phyloP scores from a whole-genome alignment of 164 flowering plant genomes.

The Stephania cephalantha region DNA sequence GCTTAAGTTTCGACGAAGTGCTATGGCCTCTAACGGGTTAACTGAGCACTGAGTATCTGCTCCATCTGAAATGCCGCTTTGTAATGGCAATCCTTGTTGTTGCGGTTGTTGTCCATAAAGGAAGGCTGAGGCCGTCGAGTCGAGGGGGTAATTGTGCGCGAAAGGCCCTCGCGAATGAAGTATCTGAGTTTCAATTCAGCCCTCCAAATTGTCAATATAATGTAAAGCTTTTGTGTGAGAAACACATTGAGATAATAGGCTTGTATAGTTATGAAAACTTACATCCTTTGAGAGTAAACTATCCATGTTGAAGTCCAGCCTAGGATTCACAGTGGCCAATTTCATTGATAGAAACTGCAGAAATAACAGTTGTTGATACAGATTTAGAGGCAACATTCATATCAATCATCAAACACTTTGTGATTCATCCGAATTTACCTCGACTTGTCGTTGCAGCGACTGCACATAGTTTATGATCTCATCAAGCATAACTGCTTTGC shows the following conservation, averaged over 20 bases:
- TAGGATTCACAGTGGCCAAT: conserved; percentile 62
- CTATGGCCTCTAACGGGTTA: conserved; percentile 31
- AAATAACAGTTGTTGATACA: not conserved
- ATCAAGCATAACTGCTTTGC: conserved; percentile 95
- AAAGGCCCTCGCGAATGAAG: conserved; percentile 50
- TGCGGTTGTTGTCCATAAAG: conserved; percentile 40
- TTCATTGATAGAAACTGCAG: conserved; percentile 83
- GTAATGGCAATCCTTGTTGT: conserved; percentile 31
- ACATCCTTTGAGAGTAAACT: conserved; percentile 58
- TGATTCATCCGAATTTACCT: conserved; percentile 38
- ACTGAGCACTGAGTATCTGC: conserved; percentile 30
- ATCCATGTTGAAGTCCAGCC: conserved; percentile 53
- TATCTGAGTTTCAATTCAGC: conserved; percentile 28
- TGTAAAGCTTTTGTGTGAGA: not conserved
- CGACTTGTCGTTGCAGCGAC: conserved; percentile 91
- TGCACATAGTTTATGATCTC: conserved; percentile 95
- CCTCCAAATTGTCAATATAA: not conserved
- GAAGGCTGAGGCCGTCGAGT: conserved; percentile 38
- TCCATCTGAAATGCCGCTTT: conserved; percentile 25
- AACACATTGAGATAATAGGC: not conserved
- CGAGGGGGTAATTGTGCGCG: conserved; percentile 36
- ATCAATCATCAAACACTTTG: not conserved
- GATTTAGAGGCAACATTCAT: not conserved
- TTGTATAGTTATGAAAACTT: conserved; percentile 16
- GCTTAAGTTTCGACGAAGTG: conserved; percentile 23